A percentile compares a stretch with the other conserved stretches of the same genome.
These are phyloP conservation scores for Plantago ovata DNA, from an alignment of 257 asterid species.

Conservation along the genomic window DNA sequence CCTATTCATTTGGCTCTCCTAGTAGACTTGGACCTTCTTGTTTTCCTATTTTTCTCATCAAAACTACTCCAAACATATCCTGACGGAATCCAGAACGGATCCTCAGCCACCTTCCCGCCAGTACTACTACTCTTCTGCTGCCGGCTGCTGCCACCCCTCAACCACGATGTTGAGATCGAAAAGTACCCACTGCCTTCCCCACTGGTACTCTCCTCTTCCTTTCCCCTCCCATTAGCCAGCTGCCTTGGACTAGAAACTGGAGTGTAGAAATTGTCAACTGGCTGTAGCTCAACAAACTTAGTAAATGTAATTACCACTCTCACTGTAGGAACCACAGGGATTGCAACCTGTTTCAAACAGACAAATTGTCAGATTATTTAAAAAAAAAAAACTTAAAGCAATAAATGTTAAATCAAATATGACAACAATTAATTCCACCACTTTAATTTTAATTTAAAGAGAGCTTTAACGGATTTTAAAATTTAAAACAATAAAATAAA, in stretches of 20 bases:
- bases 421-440: slow-evolving; percentile 1
- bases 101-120: slow-evolving; percentile 31
- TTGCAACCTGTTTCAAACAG: slow-evolving; percentile 61
- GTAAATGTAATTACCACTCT: slow-evolving; percentile 89
- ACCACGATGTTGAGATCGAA: slow-evolving; percentile 43
- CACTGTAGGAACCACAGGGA: slow-evolving; percentile 96
- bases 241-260: slow-evolving; percentile 79
- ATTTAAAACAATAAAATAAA: too few relatives aligned
- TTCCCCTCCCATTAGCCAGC: slow-evolving; percentile 18
- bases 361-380: background rate
- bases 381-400: background rate
- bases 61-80: slow-evolving; percentile 72
- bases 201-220: slow-evolving; percentile 27
- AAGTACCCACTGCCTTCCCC: slow-evolving; percentile 23
- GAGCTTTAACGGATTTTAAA: background rate
- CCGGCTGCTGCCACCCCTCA: slow-evolving; percentile 32
- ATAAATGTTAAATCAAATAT: background rate
- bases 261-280: slow-evolving; percentile 71
- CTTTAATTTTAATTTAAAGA: background rate
- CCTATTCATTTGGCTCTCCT: slow-evolving; percentile 44
- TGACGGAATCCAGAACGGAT: slow-evolving; percentile 66
- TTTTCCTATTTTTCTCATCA: slow-evolving; percentile 53
- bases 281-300: slow-evolving; percentile 71
- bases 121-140: slow-evolving; percentile 23
- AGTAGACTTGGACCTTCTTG: slow-evolving; percentile 56